A percentile compares a stretch with the other conserved stretches of the same genome.
phyloP scores from a whole-genome alignment of 2,329 filamentous ascomycete species.

The Grosmannia penicillata region DNA sequence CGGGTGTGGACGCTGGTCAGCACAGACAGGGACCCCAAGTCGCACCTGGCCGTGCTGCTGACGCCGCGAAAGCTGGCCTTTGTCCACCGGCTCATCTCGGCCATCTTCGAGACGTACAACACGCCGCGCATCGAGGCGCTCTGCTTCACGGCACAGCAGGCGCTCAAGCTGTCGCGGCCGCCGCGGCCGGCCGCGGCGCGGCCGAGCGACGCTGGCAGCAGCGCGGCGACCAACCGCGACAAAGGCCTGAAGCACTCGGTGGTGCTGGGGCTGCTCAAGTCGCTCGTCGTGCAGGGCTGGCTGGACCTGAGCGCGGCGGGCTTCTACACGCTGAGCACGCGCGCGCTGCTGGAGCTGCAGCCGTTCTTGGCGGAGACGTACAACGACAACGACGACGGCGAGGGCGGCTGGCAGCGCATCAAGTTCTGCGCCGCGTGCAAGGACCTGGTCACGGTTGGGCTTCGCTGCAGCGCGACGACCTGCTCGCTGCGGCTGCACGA shows the following conservation, averaged over 20 bases:
- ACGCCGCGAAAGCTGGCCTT: slow-evolving; percentile 76
- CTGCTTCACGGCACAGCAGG: slow-evolving; percentile 67
- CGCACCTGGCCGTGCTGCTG: slow-evolving; percentile 73
- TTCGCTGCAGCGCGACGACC: slow-evolving; percentile 55
- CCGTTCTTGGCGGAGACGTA: slow-evolving; percentile 79
- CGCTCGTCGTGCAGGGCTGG: slow-evolving; percentile 69
- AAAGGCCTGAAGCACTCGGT: slow-evolving; percentile 59
- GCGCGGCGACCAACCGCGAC: slow-evolving; percentile 18
- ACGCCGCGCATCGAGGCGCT: slow-evolving; percentile 66
- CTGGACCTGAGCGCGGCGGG: slow-evolving; percentile 57
- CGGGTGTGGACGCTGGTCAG: slow-evolving; percentile 80
- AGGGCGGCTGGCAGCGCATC: slow-evolving; percentile 48
- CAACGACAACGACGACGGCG: slow-evolving; percentile 43
- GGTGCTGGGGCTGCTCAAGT: slow-evolving; percentile 56
- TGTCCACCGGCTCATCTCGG: slow-evolving; percentile 74
- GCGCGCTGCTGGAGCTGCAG: slow-evolving; percentile 72
- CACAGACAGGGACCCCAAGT: slow-evolving; percentile 68
- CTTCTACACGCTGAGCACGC: slow-evolving; percentile 63
- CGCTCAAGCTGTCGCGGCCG: slow-evolving; percentile 51
- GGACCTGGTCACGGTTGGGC: slow-evolving; percentile 74
- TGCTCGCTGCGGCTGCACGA: slow-evolving; percentile 64
- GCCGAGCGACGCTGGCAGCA: background rate
- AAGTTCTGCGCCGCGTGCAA: slow-evolving; percentile 81
- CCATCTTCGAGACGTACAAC: slow-evolving; percentile 86
- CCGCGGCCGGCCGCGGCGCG: slow-evolving; percentile 15